Evolutionary conservation across 106 monocot species (phyloP).

Genomic region (Dioscorea zingiberensis): DNA sequence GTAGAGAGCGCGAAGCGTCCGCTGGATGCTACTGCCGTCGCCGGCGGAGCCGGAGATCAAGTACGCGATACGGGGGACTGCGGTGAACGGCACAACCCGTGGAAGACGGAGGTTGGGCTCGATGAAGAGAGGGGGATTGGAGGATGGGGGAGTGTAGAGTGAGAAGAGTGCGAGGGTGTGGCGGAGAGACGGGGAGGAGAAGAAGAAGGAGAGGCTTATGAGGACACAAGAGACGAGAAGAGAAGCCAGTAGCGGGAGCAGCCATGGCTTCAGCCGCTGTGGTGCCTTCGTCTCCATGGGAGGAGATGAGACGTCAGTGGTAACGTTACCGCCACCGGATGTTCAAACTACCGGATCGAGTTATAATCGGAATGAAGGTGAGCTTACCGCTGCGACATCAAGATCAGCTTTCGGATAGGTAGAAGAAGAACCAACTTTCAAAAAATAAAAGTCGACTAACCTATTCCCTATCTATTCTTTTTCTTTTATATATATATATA

Average conservation of each 20-base stretch:
- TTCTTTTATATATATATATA: too few species aligned
- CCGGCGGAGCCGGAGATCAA: constrained; percentile 2
- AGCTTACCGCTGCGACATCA: too few species aligned
- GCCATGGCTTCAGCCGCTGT: constrained; percentile 23
- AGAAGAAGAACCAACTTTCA: too few species aligned
- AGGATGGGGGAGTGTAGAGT: background rate
- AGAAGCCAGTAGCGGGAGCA: constrained; percentile 25
- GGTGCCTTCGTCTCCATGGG: constrained; percentile 2
- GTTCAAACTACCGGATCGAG: too few species aligned
- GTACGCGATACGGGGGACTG: constrained; percentile 5
- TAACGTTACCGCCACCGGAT: too few species aligned
- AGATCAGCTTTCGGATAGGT: too few species aligned
- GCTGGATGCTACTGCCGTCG: constrained; percentile 6
- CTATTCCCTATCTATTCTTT: too few species aligned
- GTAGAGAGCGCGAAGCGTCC: background rate
- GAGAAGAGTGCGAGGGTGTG: background rate
- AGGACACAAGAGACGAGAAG: background rate
- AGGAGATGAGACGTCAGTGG: too few species aligned
- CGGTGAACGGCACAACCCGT: background rate
- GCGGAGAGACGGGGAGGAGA: background rate
- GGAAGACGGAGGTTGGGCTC: constrained; percentile 29
- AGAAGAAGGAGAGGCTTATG: background rate
- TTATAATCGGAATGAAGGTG: too few species aligned
- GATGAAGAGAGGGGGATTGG: constrained; percentile 20
- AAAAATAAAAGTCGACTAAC: too few species aligned